Base-by-base conservation (phyloP, 768 basidiomycete genomes). In the Paxillus ammoniavirescens region DNA sequence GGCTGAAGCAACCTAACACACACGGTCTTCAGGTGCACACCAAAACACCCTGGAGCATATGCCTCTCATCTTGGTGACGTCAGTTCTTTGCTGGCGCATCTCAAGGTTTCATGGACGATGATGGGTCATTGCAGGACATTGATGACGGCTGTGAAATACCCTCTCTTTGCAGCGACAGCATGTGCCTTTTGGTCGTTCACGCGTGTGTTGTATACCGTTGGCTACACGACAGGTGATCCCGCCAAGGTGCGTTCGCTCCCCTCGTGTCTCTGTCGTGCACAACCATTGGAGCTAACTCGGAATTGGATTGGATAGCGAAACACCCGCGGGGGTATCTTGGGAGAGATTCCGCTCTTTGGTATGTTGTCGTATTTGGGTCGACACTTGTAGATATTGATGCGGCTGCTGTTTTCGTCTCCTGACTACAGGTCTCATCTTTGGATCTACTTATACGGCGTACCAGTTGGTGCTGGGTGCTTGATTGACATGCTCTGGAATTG, bases 1-100 rank as follows among this genome's bases (percentile, higher is more conserved):
- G 1, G 21, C 21, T 21, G 21, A 21, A 21, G 21, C 21, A 21
- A 21, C 21, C 21, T 21, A 21, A 2, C 21, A 21, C 21, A 21
- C 21, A 21, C 21, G 21, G 3, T 21, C 21, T 21, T 21, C 21
- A 66, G 65, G 65, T 35, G 67, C 70, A 5, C 70, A 71, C 56
- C 68, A 69, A 54, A 70, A 71, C 51, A 82, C 83, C 0, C 71
- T 84, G 9, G 83, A 83, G 58, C 47, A 53, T 14, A 47, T 61
- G 47, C 63, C 60, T n/a, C 12, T 41, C 41, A 43, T 63, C 13
- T 26, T 63, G 9, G 36, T 60, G 18, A 40, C 53, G 62, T 63
- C 43, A 47, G 53, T 47, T 35, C 10, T 21, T 28, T 14, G 1
- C 9, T 23, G 21, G 21, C 21, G 21, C 21, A 21, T 21, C 21